Base-by-base conservation (phyloP, 345 rosid genomes). In the Abelmoschus esculentus region DNA sequence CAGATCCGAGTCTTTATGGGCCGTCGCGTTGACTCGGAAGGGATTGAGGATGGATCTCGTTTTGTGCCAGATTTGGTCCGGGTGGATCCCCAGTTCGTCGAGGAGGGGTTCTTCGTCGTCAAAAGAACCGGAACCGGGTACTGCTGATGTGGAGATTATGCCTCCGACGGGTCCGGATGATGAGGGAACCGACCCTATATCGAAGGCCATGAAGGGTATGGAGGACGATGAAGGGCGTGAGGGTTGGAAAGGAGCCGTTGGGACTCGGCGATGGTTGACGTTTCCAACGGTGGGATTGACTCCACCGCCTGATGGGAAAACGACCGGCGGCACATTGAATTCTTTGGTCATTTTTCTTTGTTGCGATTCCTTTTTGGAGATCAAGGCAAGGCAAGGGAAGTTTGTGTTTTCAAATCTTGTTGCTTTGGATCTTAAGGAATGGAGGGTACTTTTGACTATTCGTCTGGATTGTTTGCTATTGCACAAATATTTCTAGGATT, bases 11-110 rank as follows among this genome's bases (percentile, higher is more conserved):
- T 91, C 97, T 74, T 76, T 74, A 77, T 95, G 96, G 29, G 86
- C 86, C 2, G 73, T 46, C 31, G 89, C 84, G 47, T 90, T 86
- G 52, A 87, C 86, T 62, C 92, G 86, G 69, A 95, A 84, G 0
- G 96, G 96, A 61, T 91, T 89, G 56, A 95, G 83, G 70, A 95
- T 88, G 54, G 96, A 84, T 70, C 86, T 87, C 32, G 99, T 87
- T 63, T 91, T 95, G 75, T 78, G 79, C 97, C 96, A 91, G 89
- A 95, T 95, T 84, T 95, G 96, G 28, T 85, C 93, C 6, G 96
- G 99, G 72, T 91, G 97, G 80, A 95, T 95, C 7, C 96, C 99
- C 61, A 91, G 96, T 76, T 95, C 99, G 80, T 90, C 99, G 46
- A 91, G 96, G 18, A 95, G 78, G 12, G 99, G 97, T 74, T 91